These are phyloP conservation scores for Anethum foeniculum DNA, from an alignment of 140 eudicot species.

Conservation along the genomic window DNA sequence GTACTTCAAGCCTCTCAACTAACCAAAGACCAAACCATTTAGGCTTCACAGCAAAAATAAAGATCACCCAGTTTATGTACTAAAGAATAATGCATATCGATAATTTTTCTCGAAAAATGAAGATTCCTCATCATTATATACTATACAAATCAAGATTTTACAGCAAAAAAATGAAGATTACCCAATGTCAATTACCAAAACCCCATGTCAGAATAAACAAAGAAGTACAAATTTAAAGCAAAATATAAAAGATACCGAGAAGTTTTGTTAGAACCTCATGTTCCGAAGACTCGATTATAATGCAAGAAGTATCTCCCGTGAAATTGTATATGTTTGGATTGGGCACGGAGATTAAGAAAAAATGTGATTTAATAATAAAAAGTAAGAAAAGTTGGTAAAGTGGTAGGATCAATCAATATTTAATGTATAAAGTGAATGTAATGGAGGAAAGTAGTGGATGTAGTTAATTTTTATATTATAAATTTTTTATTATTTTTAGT, in stretches of 20 bases:
- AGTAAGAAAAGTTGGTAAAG: too few species aligned
- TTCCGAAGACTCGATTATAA: neutral
- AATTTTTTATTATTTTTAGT: too few species aligned
- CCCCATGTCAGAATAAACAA: too few species aligned
- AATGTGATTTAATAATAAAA: too few species aligned
- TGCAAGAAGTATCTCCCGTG: too few species aligned
- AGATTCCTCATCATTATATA: neutral
- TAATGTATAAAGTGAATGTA: too few species aligned
- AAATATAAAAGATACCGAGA: neutral
- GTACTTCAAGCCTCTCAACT: neutral
- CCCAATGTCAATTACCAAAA: neutral
- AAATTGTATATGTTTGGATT: too few species aligned
- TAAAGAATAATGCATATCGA: neutral
- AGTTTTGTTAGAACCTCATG: neutral
- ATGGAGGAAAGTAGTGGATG: too few species aligned
- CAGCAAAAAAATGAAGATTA: neutral
- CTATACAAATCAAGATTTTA: neutral
- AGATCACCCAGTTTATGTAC: neutral
- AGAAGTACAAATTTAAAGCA: neutral
- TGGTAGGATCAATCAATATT: too few species aligned
- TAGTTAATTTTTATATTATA: too few species aligned
- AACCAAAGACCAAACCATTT: neutral
- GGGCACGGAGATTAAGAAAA: too few species aligned
- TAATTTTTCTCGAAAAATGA: neutral
- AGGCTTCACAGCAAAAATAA: neutral